Base-by-base conservation (phyloP, 2,329 filamentous ascomycete genomes). In the Huntiella savannae region DNA sequence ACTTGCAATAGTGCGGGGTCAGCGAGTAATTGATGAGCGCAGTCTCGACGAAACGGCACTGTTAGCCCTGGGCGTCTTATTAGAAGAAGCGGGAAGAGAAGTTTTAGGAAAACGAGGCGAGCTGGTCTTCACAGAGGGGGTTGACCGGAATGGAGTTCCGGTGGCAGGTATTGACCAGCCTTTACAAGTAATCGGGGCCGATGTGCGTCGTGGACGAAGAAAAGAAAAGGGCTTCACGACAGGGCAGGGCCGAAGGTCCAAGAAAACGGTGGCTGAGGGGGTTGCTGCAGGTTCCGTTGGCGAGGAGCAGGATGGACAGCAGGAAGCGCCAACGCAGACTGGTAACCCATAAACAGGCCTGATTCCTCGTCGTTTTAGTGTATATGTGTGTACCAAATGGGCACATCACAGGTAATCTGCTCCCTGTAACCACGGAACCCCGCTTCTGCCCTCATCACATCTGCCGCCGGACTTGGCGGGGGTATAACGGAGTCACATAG, bases 11-110 rank as follows among this genome's bases (percentile, higher is more conserved):
- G 50, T 53, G n/a, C 53, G 51, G 32, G 48, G 52, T 5, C 53
- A 56, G 28, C 58, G 22, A 28, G 22, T 58, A 45, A 54, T 69
- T 34, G 66, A 73, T 50, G 68, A 73, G 56, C 59, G 68, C 52
- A 82, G 75, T 58, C 74, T 88, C 71, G 80, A 88, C 56, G 82
- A 84, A 62, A 84, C 80, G 11, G 82, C 82, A 3, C 65, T 88
- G 49, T 62, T 88, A 46, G 80, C 82, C 1, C 67, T 88, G 55
- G 81, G 82, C 1, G 75, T 88, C 42, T 59, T 88, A 48, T 62
- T 87, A 37, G 82, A 88, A 60, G 82, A 88, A 59, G 71, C 73
- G 2, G 68, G 71, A 12, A 65, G 68, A 36, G 71, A 77, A 40
- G 58, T 67, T 4, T 61, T 87, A 15, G 81, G 79, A 4, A 63